A percentile compares a stretch with the other conserved stretches of the same genome.
Evolutionary conservation across 139 green algal genomes (phyloP).

Genomic region (Volvox reticuliferus): DNA sequence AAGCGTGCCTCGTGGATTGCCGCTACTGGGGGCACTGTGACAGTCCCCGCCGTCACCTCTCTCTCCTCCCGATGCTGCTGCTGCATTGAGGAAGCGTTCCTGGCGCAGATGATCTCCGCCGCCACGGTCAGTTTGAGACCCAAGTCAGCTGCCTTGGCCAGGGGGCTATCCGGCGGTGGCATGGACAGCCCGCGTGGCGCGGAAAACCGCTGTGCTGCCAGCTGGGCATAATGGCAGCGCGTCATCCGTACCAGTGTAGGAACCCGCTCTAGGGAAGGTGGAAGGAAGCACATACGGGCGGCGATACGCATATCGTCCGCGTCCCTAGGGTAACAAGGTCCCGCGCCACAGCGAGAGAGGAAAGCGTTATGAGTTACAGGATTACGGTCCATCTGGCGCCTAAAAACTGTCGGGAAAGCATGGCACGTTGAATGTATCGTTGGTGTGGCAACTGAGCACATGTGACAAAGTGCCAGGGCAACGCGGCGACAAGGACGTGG

Average conservation of each 20-base stretch:
- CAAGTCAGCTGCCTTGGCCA: slow-evolving; percentile 59
- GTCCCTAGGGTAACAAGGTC: slow-evolving; percentile 45
- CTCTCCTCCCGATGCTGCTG: neutral
- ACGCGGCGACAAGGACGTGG: too few relatives aligned
- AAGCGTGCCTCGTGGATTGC: neutral
- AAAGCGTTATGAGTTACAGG: too few relatives aligned
- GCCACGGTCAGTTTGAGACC: slow-evolving; percentile 82
- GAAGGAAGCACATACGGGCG: slow-evolving; percentile 61
- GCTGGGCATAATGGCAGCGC: slow-evolving; percentile 67
- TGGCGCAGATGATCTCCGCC: slow-evolving; percentile 76
- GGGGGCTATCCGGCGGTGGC: slow-evolving; percentile 48
- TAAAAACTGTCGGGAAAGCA: too few relatives aligned
- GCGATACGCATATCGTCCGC: slow-evolving; percentile 69
- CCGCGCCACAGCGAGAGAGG: too few relatives aligned
- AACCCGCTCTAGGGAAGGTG: slow-evolving; percentile 43
- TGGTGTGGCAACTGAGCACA: too few relatives aligned
- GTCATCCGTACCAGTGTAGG: slow-evolving; percentile 39
- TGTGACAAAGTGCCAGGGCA: too few relatives aligned
- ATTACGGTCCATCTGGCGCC: too few relatives aligned
- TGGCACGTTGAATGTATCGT: too few relatives aligned
- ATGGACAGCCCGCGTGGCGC: slow-evolving; percentile 59
- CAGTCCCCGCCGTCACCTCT: neutral
- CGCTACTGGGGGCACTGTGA: neutral
- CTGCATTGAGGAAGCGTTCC: neutral
- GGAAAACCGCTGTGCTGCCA: slow-evolving; percentile 74